Percentiles rank a stretch among this genome's conserved stretches.
Conservation (phyloP, 2,329 filamentous ascomycete genomes). For the Cylindrodendrum hubeiense region DNA sequence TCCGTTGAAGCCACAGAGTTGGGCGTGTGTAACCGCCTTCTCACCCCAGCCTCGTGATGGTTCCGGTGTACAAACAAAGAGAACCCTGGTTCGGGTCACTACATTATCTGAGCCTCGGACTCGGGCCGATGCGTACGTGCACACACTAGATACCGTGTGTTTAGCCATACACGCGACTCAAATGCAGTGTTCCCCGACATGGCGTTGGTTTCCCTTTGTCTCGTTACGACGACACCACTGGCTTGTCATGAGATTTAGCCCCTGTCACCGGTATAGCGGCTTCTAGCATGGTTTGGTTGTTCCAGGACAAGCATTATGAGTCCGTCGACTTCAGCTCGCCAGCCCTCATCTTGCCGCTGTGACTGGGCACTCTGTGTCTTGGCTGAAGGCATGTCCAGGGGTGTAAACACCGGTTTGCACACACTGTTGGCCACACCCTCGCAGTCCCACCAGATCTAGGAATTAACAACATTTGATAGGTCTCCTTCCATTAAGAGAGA, state of each 20-base stretch:
- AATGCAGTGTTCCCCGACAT: constrained; percentile 29
- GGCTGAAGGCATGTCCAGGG: background rate
- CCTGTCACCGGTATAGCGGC: background rate
- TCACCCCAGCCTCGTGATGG: constrained; percentile 18
- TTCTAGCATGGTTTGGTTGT: background rate
- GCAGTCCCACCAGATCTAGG: background rate
- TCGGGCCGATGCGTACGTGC: constrained; percentile 8
- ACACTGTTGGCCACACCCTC: background rate
- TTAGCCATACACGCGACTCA: constrained; percentile 32
- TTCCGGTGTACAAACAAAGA: constrained; percentile 18
- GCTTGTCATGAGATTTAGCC: background rate
- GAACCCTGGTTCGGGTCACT: background rate
- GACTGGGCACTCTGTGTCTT: background rate
- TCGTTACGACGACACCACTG: background rate
- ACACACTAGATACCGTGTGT: constrained; percentile 25
- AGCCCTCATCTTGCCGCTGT: background rate
- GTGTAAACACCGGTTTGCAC: background rate
- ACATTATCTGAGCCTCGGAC: constrained; percentile 17
- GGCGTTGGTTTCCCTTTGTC: background rate
- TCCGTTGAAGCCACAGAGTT: constrained; percentile 4
- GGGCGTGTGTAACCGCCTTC: background rate
- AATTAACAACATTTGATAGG: background rate
- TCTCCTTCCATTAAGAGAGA: background rate
- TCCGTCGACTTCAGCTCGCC: background rate
- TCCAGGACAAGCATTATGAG: background rate